A percentile compares a stretch with the other conserved stretches of the same genome.
Evolutionary conservation across 768 basidiomycete genomes (phyloP).

Genomic region (Mycena chlorophos): DNA sequence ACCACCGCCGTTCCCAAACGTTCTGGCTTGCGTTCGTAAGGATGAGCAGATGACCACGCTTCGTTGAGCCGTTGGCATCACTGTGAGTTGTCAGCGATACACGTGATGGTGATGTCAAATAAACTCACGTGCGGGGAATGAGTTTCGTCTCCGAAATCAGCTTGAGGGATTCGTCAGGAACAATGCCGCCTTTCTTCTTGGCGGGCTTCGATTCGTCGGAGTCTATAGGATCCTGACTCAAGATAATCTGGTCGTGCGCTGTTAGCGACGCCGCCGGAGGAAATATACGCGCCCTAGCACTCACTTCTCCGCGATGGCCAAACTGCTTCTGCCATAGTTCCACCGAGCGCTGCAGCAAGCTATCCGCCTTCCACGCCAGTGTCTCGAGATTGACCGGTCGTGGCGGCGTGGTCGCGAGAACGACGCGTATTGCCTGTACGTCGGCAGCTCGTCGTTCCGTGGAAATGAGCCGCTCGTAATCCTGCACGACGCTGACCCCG

Average conservation of each 20-base stretch:
- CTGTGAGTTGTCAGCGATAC: constrained; percentile 38
- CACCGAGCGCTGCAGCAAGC: constrained; percentile 64
- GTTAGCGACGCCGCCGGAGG: constrained; percentile 3
- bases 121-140: constrained; percentile 66
- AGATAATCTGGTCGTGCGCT: constrained; percentile 57
- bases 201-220: constrained; percentile 44
- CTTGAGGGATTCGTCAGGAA: constrained; percentile 56
- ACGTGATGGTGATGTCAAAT: constrained; percentile 7
- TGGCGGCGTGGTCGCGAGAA: constrained; percentile 59
- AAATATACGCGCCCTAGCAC: constrained; percentile 10
- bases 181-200: constrained; percentile 34
- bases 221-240: constrained; percentile 71
- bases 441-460: constrained; percentile 80
- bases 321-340: constrained; percentile 83
- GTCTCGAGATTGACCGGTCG: constrained; percentile 52
- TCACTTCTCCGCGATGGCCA: constrained; percentile 73
- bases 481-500: constrained; percentile 86
- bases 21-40: constrained; percentile 79
- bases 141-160: constrained; percentile 72
- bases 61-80: constrained; percentile 64
- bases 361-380: constrained; percentile 66
- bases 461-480: constrained; percentile 70
- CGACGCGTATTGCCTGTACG: constrained; percentile 83
- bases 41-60: constrained; percentile 81
- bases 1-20: constrained; percentile 82